Conservation (phyloP, 2,329 filamentous ascomycete species). For the Dactylonectria macrodidyma region DNA sequence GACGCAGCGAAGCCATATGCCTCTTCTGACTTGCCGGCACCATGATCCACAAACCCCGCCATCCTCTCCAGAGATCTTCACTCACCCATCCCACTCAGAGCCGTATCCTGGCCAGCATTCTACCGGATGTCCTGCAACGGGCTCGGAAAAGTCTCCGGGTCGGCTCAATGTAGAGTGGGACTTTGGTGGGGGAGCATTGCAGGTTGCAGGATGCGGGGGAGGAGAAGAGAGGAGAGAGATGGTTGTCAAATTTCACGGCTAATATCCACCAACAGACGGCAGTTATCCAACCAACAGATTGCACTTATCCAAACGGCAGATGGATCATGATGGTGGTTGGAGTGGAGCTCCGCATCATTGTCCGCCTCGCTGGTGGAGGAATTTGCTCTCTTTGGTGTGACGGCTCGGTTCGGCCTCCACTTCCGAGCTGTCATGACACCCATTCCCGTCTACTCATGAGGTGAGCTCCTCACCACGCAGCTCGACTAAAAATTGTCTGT, state of each 20-base stretch:
- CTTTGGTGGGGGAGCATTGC: conserved; percentile 17
- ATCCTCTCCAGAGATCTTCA: not conserved
- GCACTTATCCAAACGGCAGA: too few species aligned
- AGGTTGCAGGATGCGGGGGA: conserved; percentile 9
- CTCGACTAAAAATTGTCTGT: not conserved
- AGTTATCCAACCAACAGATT: too few species aligned
- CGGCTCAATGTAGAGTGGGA: conserved; percentile 18
- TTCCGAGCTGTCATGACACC: conserved; percentile 18
- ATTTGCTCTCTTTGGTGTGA: not conserved
- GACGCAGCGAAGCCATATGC: not conserved
- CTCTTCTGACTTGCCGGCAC: not conserved
- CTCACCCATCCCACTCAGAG: conserved; percentile 2
- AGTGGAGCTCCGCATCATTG: conserved; percentile 27
- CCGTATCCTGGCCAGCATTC: conserved; percentile 20
- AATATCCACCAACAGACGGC: too few species aligned
- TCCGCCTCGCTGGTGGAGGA: conserved; percentile 18
- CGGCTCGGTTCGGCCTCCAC: conserved; percentile 27
- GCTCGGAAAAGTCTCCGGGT: conserved; percentile 26
- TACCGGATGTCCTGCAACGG: conserved; percentile 16
- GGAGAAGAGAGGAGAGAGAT: conserved; percentile 18
- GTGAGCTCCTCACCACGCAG: conserved; percentile 4
- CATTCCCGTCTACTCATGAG: not conserved
- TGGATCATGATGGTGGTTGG: not conserved
- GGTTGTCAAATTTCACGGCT: too few species aligned
- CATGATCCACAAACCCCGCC: not conserved